Evolutionary conservation across 106 monocot genomes (phyloP), one percentile per base, ranked within the genome.

Genomic region (Allium cepa): DNA sequence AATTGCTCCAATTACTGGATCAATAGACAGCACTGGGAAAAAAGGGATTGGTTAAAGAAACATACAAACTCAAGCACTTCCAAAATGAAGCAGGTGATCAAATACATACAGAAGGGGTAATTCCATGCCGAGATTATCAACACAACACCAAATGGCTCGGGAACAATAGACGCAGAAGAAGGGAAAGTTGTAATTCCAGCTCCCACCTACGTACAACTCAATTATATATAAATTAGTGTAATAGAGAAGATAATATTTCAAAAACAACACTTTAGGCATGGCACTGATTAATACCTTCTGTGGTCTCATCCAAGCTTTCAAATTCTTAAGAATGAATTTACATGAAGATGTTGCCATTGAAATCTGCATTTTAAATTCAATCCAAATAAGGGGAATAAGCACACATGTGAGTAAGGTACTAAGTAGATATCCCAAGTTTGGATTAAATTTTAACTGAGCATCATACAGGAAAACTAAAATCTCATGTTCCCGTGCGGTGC

Each of bases 71-170:
- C 36, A 5, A 36, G 36, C 36, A 36, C 36, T 36, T 36, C 5
- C 36, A 36, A 36, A 36, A 36, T 3, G 57, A 11, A 57, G 63
- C 9, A 26, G 46, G 27, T 27, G 47, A 62, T 46, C 15, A 69
- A 56, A 46, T 46, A 87, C 87, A 67, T 81, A 95, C 95, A 58
- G 49, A 95, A 88, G 46, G 95, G 95, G 57, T 80, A 95, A 66
- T 95, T 95, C 95, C 95, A 95, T 57, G 95, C 88, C 49, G 95
- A 95, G 55, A 95, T 95, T 69, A 95, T 52, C 67, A 95, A 64
- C 77, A 91, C 83, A 68, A 91, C 86, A 53, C 95, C 95, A 10
- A 95, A 74, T 5, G 95, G 95, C 69, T 95, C 95, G 10, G 91
- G 57, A 8, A 91, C 86, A 71, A 95, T 84, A 72, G 78, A 50